Percentiles rank a stretch among this genome's conserved stretches.
Conservation (phyloP, 1,139 yeast species). For the Geotrichum australiense region DNA sequence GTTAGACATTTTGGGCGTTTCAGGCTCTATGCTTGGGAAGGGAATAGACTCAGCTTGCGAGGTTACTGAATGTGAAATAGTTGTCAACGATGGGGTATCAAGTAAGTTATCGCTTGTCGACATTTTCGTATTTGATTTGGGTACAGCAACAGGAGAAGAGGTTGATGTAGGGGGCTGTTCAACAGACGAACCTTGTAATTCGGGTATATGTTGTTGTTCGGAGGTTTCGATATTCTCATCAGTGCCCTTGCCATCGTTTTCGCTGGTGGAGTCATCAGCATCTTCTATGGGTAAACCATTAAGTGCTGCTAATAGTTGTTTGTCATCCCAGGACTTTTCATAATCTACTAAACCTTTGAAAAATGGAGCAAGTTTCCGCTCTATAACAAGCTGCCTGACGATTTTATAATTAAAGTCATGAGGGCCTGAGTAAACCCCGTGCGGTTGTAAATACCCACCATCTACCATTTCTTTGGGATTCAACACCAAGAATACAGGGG, state of each 20-base stretch:
- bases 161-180: not conserved
- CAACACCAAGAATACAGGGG: slow-evolving; percentile 20
- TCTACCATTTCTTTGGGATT: slow-evolving; percentile 41
- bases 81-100: too few species aligned
- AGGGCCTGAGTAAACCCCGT: slow-evolving; percentile 72
- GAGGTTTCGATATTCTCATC: too few species aligned
- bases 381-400: slow-evolving; percentile 59
- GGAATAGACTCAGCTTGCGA: slow-evolving; percentile 4
- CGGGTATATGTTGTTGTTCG: too few species aligned
- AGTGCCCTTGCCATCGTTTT: too few species aligned
- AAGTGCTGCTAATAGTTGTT: slow-evolving; percentile 54
- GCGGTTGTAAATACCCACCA: slow-evolving; percentile 63
- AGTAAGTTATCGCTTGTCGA: too few species aligned
- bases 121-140: too few species aligned
- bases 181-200: too few species aligned
- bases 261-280: too few species aligned
- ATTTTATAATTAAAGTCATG: slow-evolving; percentile 69
- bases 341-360: slow-evolving; percentile 83
- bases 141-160: too few species aligned
- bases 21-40: not conserved
- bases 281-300: slow-evolving; percentile 24
- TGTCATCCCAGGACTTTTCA: slow-evolving; percentile 64
- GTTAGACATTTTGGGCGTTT: not conserved
- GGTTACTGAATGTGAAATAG: not conserved
- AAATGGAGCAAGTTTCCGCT: slow-evolving; percentile 77